phyloP scores from a whole-genome alignment of 1,284 basidiomycete genomes.

The Pseudozyma tsukubaensis region DNA sequence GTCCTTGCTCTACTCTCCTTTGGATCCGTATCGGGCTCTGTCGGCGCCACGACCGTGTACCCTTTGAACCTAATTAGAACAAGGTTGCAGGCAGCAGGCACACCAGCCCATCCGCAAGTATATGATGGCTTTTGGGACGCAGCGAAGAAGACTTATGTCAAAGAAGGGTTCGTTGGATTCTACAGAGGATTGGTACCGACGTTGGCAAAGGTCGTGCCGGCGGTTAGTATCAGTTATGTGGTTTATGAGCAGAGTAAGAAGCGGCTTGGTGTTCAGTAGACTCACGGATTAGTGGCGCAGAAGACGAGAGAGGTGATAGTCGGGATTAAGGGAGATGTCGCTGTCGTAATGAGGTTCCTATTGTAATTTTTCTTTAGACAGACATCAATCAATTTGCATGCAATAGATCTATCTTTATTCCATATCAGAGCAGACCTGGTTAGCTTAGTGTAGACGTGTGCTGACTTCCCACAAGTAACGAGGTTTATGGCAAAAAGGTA shows the following conservation, averaged over 20 bases:
- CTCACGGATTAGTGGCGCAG: too few relatives aligned
- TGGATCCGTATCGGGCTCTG: constrained; percentile 69
- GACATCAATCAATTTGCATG: background rate
- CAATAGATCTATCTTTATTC: constrained; percentile 10
- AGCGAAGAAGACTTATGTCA: constrained; percentile 79
- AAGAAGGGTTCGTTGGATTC: constrained; percentile 92
- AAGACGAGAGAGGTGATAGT: background rate
- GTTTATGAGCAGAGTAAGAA: constrained; percentile 66
- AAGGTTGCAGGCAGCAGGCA: constrained; percentile 90
- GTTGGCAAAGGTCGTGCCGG: constrained; percentile 77
- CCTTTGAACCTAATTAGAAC: constrained; percentile 81
- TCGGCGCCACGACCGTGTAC: constrained; percentile 70
- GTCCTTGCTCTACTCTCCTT: constrained; percentile 69
- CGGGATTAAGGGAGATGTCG: background rate
- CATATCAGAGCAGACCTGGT: too few relatives aligned
- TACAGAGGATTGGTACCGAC: constrained; percentile 92
- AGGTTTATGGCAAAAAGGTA: too few relatives aligned
- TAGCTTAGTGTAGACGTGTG: too few relatives aligned
- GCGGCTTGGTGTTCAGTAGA: constrained; percentile 50
- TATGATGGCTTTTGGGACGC: constrained; percentile 93
- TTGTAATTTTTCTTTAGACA: background rate
- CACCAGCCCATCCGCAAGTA: constrained; percentile 59
- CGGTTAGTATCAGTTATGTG: constrained; percentile 66
- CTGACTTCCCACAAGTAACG: too few relatives aligned
- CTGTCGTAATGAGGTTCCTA: background rate